Percentiles rank a stretch among this genome's conserved stretches.
Evolutionary conservation across 2,329 filamentous ascomycete species (phyloP).

Genomic region (Ophiocordyceps unilateralis): DNA sequence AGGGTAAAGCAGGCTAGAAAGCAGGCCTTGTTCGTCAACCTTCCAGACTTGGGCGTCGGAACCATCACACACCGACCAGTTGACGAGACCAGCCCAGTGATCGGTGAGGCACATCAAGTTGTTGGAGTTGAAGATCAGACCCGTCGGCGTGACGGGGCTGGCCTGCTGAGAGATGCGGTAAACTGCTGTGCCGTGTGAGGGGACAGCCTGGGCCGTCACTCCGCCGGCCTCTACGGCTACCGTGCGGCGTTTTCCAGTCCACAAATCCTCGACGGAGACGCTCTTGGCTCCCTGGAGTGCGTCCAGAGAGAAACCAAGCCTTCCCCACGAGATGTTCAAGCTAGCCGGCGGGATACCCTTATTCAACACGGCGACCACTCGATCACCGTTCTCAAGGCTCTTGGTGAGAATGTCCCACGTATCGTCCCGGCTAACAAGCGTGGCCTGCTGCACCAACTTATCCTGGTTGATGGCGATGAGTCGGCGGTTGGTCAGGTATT

Average conservation of each 20-base stretch:
- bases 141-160: constrained; percentile 20
- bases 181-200: constrained; percentile 22
- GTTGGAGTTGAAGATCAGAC: constrained; percentile 30
- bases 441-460: constrained; percentile 23
- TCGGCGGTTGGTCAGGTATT: constrained; percentile 20
- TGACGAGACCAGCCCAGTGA: constrained; percentile 8
- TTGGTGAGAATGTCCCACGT: constrained; percentile 28
- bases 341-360: constrained; percentile 14
- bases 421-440: constrained; percentile 24
- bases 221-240: constrained; percentile 7
- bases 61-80: constrained; percentile 19
- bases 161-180: constrained; percentile 20
- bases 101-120: constrained; percentile 25
- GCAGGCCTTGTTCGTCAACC: constrained; percentile 12
- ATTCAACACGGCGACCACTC: constrained; percentile 29
- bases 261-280: constrained; percentile 21
- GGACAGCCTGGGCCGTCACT: constrained; percentile 11
- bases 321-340: constrained; percentile 14
- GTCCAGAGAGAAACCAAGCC: constrained; percentile 16
- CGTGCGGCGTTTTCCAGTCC: constrained; percentile 16
- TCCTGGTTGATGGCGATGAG: constrained; percentile 26
- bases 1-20: constrained; percentile 19
- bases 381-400: constrained; percentile 26
- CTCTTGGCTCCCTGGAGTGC: constrained; percentile 10
- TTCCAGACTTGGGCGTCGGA: constrained; percentile 25